Evolutionary conservation across 2,329 filamentous ascomycete species (phyloP).

Genomic region (Penicillium sp.): DNA sequence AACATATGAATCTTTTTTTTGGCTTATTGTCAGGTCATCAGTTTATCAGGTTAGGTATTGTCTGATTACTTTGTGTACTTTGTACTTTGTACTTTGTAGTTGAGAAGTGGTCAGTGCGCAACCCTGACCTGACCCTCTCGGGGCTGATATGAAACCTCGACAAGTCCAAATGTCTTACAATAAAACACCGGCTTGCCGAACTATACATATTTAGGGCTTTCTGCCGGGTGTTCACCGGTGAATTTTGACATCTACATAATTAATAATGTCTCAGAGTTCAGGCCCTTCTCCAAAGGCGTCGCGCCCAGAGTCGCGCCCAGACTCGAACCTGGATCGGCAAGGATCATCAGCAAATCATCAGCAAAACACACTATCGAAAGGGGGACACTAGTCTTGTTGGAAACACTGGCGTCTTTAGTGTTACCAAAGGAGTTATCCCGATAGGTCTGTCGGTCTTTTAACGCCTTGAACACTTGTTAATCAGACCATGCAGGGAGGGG

Average conservation of each 20-base stretch:
- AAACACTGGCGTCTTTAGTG: slow-evolving; percentile 18
- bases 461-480: slow-evolving; percentile 1
- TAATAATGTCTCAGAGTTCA: background rate
- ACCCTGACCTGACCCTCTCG: no score
- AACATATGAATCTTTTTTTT: background rate
- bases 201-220: no score
- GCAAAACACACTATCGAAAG: background rate
- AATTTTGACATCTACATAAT: background rate
- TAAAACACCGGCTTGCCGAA: background rate
- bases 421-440: slow-evolving; percentile 10
- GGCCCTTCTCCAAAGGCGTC: slow-evolving; percentile 13
- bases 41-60: no score
- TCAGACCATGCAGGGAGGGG: slow-evolving; percentile 10
- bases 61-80: background rate
- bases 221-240: background rate
- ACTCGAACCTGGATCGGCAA: slow-evolving; percentile 12
- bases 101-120: background rate
- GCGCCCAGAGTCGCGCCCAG: slow-evolving; percentile 18
- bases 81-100: background rate
- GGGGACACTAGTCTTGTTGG: slow-evolving; percentile 11
- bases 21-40: background rate
- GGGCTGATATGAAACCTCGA: background rate
- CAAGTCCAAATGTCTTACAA: slow-evolving; percentile 10
- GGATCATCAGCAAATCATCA: slow-evolving; percentile 17
- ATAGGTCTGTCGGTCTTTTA: slow-evolving; percentile 11